Percentiles rank a stretch among this genome's conserved stretches.
Evolutionary conservation across 768 basidiomycete species (phyloP).

Genomic region (Punctularia strigosozonata): DNA sequence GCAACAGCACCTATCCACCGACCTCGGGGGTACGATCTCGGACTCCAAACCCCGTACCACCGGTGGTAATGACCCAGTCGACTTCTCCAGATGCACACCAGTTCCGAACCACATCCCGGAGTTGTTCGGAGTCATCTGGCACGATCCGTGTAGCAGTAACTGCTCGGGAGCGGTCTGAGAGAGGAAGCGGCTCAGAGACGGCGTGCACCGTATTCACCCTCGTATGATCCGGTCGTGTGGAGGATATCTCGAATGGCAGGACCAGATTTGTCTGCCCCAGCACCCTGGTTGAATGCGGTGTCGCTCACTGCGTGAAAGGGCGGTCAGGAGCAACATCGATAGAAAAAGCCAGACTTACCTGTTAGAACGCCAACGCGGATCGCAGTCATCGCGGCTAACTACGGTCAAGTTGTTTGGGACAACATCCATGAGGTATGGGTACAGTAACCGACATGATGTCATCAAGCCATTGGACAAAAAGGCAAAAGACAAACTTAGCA

Average conservation of each 20-base stretch:
- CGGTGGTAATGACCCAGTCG: conserved; percentile 74
- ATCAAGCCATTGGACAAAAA: not conserved
- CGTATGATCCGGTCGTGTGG: conserved; percentile 22
- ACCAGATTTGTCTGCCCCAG: conserved; percentile 56
- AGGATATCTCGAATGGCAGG: conserved; percentile 48
- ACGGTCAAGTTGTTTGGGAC: not conserved
- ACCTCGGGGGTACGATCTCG: conserved; percentile 83
- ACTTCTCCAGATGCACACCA: conserved; percentile 35
- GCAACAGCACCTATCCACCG: not conserved
- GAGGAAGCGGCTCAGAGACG: too few species aligned
- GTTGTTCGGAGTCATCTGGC: conserved; percentile 48
- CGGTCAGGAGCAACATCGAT: not conserved
- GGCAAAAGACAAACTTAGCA: conserved; percentile 36
- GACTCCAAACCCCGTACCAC: conserved; percentile 79
- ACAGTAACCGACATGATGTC: not conserved
- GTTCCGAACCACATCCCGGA: conserved; percentile 33
- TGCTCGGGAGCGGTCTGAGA: too few species aligned
- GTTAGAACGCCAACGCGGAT: conserved; percentile 18
- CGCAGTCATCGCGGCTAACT: not conserved
- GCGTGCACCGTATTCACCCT: conserved; percentile 16
- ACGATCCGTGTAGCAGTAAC: conserved; percentile 29
- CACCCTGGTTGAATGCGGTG: conserved; percentile 37
- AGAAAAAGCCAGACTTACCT: conserved; percentile 8
- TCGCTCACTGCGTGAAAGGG: conserved; percentile 47
- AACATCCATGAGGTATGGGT: not conserved